A percentile compares a stretch with the other conserved stretches of the same genome.
These are phyloP conservation scores for Boletus pseudopeckii DNA, from an alignment of 768 basidiomycete genomes.

Conservation along the genomic window DNA sequence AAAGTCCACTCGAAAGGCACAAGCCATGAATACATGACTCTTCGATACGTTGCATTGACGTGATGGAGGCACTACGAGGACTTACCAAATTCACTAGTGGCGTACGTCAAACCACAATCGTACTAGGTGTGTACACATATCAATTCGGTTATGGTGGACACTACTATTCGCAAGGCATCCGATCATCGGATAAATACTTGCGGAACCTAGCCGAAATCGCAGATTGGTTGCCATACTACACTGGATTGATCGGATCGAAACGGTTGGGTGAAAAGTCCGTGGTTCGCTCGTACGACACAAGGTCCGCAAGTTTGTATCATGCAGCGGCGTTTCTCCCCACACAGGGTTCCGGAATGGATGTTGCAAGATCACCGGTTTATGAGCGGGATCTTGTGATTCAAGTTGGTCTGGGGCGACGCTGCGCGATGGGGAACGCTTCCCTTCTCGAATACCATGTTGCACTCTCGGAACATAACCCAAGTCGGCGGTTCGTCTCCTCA, in stretches of 20 bases:
- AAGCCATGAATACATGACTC: no score
- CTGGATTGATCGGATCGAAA: background rate
- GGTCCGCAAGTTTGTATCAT: no score
- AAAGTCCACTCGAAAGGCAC: background rate
- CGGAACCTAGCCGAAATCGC: background rate
- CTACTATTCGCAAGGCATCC: background rate
- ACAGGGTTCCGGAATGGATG: background rate
- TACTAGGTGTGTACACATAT: background rate
- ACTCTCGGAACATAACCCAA: background rate
- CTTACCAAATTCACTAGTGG: background rate
- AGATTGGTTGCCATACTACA: background rate
- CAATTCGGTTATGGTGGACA: background rate
- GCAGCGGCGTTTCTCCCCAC: background rate
- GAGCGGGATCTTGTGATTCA: background rate
- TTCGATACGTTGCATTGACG: background rate
- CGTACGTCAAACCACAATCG: background rate
- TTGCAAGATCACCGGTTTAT: background rate
- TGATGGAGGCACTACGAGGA: background rate
- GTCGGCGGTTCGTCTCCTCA: background rate
- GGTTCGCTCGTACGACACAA: no score
- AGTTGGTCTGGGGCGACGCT: background rate
- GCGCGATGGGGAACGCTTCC: background rate
- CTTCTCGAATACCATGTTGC: background rate
- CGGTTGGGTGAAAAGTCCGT: no score
- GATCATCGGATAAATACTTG: background rate